A percentile compares a stretch with the other conserved stretches of the same genome.
Conservation (phyloP, 257 asterid genomes). For the Penstemon davidsonii region DNA sequence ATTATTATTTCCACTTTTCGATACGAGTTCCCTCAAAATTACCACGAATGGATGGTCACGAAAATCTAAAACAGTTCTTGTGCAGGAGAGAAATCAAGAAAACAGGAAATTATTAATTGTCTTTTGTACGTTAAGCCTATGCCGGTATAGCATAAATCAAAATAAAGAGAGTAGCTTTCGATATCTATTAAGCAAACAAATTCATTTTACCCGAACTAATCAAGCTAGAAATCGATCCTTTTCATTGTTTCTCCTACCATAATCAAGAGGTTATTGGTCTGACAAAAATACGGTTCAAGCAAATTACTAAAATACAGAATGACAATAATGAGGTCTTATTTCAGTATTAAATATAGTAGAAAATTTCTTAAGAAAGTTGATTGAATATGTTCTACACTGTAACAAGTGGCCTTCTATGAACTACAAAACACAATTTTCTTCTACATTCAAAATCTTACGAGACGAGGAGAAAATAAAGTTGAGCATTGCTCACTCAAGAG, state of each 20-base stretch:
- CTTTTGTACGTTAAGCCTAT: background rate
- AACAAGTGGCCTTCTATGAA: background rate
- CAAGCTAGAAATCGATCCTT: background rate
- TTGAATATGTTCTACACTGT: background rate
- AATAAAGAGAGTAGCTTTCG: background rate
- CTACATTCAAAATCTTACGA: background rate
- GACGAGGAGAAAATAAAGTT: conserved; percentile 6
- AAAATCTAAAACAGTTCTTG: background rate
- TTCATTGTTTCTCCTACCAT: background rate
- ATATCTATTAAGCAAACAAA: background rate
- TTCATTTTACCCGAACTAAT: background rate
- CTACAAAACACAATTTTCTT: background rate
- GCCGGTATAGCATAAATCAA: background rate
- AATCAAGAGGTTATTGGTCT: background rate
- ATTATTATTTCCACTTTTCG: background rate
- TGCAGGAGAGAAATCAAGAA: background rate
- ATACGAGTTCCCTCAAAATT: no score
- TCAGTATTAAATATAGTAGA: background rate
- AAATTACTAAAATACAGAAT: background rate
- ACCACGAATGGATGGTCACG: no score
- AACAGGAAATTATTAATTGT: background rate
- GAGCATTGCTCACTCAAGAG: background rate
- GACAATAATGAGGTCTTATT: background rate
- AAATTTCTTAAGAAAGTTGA: background rate
- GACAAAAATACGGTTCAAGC: background rate